Base-by-base conservation (phyloP, 2,329 filamentous ascomycete genomes). In the Colletotrichum noveboracense region DNA sequence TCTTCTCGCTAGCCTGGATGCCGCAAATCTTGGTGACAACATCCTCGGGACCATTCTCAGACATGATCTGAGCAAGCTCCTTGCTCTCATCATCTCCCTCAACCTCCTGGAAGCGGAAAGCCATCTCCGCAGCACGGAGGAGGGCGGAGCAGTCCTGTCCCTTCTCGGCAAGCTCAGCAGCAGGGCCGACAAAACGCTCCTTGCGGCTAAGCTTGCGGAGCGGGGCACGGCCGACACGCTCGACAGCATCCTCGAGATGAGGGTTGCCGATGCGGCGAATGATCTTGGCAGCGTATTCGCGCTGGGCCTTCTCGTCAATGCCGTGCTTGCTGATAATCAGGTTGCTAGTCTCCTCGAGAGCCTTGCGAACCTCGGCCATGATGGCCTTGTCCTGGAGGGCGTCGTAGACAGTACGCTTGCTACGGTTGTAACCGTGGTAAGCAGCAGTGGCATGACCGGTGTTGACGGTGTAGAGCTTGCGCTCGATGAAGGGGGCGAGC, bases 381-480 rank as follows among this genome's bases (percentile, higher is more conserved):
- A 99, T 97, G 81, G 93, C 90, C 82, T 92, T 89, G 83, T 98
- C 95, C 77, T 92, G 91, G 78, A 98, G 91, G 10, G 96, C 94
- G 81, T 98, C 96, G 83, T 97, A 95, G 79, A 99, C 95, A 76
- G 94, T 97, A 82, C 91, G 90, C 90, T 97, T 96, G 82, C 94
- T 93, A 79, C 93, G 91, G 87, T 96, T 91, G 90, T 98, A 94
- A 71, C 96, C 96, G 86, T 97, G 96, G 91, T 98, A 98, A 76
- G 97, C 96, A 24, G 96, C 96, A 9, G 96, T 98, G 76, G 97
- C 97, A 84, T 99, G 97, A 71, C 96, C 94, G 26, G 97, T 99
- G 91, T 99, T 99, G 91, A 99, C 96, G 26, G 97, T 99, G 90
- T 96, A 99, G 78, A 99, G 93, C 91, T 99, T 99, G 86, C 97